phyloP scores from a whole-genome alignment of 768 basidiomycete species.

The Leccinellum luteum region DNA sequence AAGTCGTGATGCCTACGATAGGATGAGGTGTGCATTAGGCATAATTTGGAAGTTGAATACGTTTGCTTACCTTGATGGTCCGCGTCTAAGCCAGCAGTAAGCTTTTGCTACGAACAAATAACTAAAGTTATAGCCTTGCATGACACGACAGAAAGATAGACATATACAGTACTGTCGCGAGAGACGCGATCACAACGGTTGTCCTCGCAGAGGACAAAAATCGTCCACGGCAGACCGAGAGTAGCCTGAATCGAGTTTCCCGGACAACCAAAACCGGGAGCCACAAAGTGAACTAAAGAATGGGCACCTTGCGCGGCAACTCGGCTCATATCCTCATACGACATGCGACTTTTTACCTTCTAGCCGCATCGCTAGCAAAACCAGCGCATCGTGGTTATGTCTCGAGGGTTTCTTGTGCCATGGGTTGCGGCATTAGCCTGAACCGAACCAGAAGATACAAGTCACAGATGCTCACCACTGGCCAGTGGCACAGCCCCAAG shows the following conservation, averaged over 20 bases:
- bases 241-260: conserved; percentile 38
- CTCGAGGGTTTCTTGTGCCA: neutral
- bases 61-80: neutral
- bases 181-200: neutral
- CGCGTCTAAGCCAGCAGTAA: too few relatives aligned
- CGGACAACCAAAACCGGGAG: conserved; percentile 10
- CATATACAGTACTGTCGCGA: neutral
- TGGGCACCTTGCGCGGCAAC: conserved; percentile 1
- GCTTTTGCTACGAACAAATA: neutral
- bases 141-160: neutral
- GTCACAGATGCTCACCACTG: neutral
- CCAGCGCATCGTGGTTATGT: neutral
- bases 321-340: conserved; percentile 17
- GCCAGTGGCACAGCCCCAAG: neutral
- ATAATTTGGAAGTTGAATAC: too few relatives aligned
- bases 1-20: too few relatives aligned
- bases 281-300: conserved; percentile 31
- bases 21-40: too few relatives aligned
- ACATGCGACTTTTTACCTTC: neutral
- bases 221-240: conserved; percentile 23
- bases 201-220: conserved; percentile 16
- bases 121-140: neutral
- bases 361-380: neutral
- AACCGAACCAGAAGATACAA: neutral
- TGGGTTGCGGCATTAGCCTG: neutral